Evolutionary conservation across 2,329 filamentous ascomycete species (phyloP).

Genomic region (Stachybotrys chartarum): DNA sequence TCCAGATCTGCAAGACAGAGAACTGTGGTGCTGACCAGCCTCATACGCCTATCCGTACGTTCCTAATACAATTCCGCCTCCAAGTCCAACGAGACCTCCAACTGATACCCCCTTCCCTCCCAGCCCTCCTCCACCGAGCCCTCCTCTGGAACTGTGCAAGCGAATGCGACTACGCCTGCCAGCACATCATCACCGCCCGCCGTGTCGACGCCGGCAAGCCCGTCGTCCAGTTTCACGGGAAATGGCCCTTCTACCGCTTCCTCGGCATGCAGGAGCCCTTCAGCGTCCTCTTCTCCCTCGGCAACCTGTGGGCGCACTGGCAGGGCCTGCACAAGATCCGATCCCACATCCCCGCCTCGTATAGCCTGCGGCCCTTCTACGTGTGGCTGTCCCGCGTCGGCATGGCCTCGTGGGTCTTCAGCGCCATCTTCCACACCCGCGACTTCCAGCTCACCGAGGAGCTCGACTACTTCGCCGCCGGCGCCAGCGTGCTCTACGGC

Average conservation of each 20-base stretch:
- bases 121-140: slow-evolving; percentile 77
- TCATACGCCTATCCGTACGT: slow-evolving; percentile 63
- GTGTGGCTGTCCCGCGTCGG: slow-evolving; percentile 73
- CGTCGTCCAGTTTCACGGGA: slow-evolving; percentile 91
- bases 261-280: slow-evolving; percentile 93
- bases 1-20: slow-evolving; percentile 68
- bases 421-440: slow-evolving; percentile 85
- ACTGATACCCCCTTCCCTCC: not conserved
- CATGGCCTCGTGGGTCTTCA: slow-evolving; percentile 77
- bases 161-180: slow-evolving; percentile 97
- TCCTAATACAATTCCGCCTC: not conserved
- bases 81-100: not conserved
- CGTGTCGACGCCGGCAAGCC: slow-evolving; percentile 60
- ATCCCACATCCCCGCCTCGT: slow-evolving; percentile 61
- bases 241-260: slow-evolving; percentile 93
- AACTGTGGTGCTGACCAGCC: slow-evolving; percentile 64
- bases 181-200: slow-evolving; percentile 76
- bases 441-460: slow-evolving; percentile 86
- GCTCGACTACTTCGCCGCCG: slow-evolving; percentile 92
- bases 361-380: slow-evolving; percentile 77
- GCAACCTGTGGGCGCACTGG: slow-evolving; percentile 84
- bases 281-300: slow-evolving; percentile 84
- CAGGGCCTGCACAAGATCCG: slow-evolving; percentile 67
- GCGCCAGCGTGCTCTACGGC: slow-evolving; percentile 83
- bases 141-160: slow-evolving; percentile 87